A percentile compares a stretch with the other conserved stretches of the same genome.
Evolutionary conservation across 1,284 basidiomycete species (phyloP).

Genomic region (Malassezia restricta): DNA sequence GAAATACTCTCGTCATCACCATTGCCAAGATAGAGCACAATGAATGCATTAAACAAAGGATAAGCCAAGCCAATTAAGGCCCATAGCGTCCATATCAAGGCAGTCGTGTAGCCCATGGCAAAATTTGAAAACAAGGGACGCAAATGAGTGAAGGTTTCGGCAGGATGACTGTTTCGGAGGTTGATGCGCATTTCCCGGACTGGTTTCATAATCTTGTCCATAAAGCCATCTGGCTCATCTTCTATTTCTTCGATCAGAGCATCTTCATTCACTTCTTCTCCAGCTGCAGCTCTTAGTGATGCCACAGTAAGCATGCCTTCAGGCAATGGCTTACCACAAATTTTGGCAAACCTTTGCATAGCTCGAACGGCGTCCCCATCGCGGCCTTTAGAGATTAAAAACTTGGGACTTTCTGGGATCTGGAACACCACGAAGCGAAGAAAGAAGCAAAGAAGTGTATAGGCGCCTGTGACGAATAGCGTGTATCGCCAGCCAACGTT

Average conservation of each 20-base stretch:
- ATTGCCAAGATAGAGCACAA: slow-evolving; percentile 35
- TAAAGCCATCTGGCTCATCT: background rate
- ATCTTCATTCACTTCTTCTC: slow-evolving; percentile 30
- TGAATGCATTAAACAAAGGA: slow-evolving; percentile 44
- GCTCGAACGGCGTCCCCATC: slow-evolving; percentile 41
- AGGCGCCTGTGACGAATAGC: slow-evolving; percentile 36
- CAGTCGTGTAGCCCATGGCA: slow-evolving; percentile 34
- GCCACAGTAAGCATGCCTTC: slow-evolving; percentile 39
- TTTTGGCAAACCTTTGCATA: slow-evolving; percentile 33
- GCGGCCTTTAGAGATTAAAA: slow-evolving; percentile 40
- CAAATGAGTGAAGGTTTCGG: slow-evolving; percentile 19
- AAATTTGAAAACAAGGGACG: slow-evolving; percentile 32
- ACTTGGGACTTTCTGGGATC: slow-evolving; percentile 45
- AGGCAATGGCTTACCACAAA: slow-evolving; percentile 32
- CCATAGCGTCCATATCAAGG: slow-evolving; percentile 36
- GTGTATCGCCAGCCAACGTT: slow-evolving; percentile 44
- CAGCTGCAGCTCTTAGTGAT: slow-evolving; percentile 39
- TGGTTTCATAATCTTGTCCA: background rate
- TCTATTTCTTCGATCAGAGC: slow-evolving; percentile 14
- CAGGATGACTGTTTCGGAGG: background rate
- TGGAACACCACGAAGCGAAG: slow-evolving; percentile 38
- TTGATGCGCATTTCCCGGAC: slow-evolving; percentile 3
- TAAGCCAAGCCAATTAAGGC: slow-evolving; percentile 44
- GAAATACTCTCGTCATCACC: slow-evolving; percentile 3
- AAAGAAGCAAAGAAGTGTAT: slow-evolving; percentile 39